A percentile compares a stretch with the other conserved stretches of the same genome.
phyloP scores from a whole-genome alignment of 371 early-diverging fungal genomes.

The Zychaea mexicana region DNA sequence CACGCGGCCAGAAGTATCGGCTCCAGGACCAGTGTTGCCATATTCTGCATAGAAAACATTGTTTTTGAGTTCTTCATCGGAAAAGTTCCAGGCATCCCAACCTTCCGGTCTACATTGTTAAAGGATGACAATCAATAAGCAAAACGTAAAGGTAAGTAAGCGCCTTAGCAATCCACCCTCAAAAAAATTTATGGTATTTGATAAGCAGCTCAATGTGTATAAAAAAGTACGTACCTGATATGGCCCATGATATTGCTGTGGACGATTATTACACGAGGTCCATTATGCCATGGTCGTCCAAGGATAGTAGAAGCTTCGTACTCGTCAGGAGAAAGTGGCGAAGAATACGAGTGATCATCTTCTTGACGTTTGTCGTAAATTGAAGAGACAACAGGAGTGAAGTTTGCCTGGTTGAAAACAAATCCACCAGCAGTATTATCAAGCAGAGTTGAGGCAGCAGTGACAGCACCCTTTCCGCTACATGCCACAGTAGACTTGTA shows the following conservation, averaged over 20 bases:
- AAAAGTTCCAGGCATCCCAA: constrained; percentile 14
- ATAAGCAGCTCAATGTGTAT: no score
- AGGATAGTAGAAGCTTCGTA: constrained; percentile 6
- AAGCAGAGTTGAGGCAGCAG: constrained; percentile 3
- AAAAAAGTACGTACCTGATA: constrained; percentile 8
- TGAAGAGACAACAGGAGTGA: constrained; percentile 14
- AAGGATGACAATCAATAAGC: background rate
- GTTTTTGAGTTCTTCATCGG: constrained; percentile 9
- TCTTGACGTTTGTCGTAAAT: constrained; percentile 18
- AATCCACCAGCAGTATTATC: constrained; percentile 9
- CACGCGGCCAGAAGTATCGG: constrained; percentile 12
- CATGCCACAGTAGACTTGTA: constrained; percentile 11
- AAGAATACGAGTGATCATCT: constrained; percentile 14
- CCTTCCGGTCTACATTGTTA: constrained; percentile 10
- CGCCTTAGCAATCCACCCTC: no score
- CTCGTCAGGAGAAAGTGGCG: constrained; percentile 6
- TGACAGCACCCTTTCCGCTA: constrained; percentile 11
- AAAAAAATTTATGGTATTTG: no score
- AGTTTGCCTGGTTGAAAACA: constrained; percentile 6
- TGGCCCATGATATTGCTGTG: constrained; percentile 11
- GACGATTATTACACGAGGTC: constrained; percentile 5
- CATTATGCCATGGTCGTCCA: constrained; percentile 17
- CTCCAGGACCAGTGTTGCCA: constrained; percentile 12
- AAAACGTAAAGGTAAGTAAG: background rate
- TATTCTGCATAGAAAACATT: constrained; percentile 13